Evolutionary conservation across 345 rosid species (phyloP).

Genomic region (Laguncularia racemosa): DNA sequence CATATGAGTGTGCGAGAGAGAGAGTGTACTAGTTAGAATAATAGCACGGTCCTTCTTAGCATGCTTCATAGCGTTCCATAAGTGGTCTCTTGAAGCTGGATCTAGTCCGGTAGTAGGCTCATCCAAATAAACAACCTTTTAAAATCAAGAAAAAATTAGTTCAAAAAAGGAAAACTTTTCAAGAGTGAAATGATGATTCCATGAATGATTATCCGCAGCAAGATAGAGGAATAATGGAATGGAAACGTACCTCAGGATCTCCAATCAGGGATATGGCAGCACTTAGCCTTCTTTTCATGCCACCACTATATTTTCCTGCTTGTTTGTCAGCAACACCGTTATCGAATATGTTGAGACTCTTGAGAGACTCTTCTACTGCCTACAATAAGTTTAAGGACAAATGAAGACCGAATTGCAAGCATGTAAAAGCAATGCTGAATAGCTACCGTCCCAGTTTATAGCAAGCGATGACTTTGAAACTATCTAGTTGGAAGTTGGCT

Average conservation of each 20-base stretch:
- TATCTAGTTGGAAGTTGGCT: too few relatives aligned
- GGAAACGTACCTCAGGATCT: slow-evolving; percentile 59
- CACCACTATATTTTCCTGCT: slow-evolving; percentile 93
- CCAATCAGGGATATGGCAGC: slow-evolving; percentile 96
- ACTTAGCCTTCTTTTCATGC: slow-evolving; percentile 97
- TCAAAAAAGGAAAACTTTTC: slow-evolving; percentile 3
- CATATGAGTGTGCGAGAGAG: not conserved
- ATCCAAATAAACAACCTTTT: slow-evolving; percentile 93
- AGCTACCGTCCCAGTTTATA: too few relatives aligned
- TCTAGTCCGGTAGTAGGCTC: slow-evolving; percentile 98
- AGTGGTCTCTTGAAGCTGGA: slow-evolving; percentile 85
- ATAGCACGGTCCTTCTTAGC: slow-evolving; percentile 75
- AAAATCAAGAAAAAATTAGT: too few relatives aligned
- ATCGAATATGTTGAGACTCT: slow-evolving; percentile 56
- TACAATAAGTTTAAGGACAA: slow-evolving; percentile 1
- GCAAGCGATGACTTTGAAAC: too few relatives aligned
- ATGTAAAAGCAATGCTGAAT: too few relatives aligned
- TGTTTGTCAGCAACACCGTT: slow-evolving; percentile 82
- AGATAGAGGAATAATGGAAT: not conserved
- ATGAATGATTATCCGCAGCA: too few relatives aligned
- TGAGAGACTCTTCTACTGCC: slow-evolving; percentile 96
- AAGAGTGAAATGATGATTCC: not conserved
- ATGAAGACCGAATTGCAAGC: too few relatives aligned
- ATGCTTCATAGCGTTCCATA: slow-evolving; percentile 81
- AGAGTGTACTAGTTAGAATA: slow-evolving; percentile 65